Base-by-base conservation (phyloP, 1,139 yeast genomes). In the Magnusiomyces ingens region DNA sequence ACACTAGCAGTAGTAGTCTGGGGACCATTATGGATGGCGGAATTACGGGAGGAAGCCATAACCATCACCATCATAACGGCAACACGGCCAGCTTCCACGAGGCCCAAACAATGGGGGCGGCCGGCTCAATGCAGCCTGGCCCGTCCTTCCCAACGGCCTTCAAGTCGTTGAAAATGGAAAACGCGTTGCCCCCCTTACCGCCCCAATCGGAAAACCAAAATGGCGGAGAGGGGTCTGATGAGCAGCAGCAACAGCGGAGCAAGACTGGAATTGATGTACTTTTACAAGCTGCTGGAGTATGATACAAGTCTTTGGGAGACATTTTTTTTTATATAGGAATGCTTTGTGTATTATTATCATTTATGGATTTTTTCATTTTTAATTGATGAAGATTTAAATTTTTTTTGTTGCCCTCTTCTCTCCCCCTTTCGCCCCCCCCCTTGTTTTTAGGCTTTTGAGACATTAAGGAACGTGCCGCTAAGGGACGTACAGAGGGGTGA, bases 271-370 rank as follows among this genome's bases (percentile, higher is more conserved):
- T 66, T 65, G 69, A 66, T 45, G 67, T 63, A 10, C 54, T 66
- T 45, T 55, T 66, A 41, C 67, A 65, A 53, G 69, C 69, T 12
- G 69, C 69, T 8, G 67, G 67, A 15, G 68, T 64, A 22, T 64
- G 58, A 26, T 5, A 26, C 4, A 26, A 26, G 41, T 12, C 18
- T n/a, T 12, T 22, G 11, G n/a, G 18, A 19, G 18, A 15, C n/a
- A 11, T 42, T 10, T 26, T 22, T 18, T 22, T 22, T 17, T 37
- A 45, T 19, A 48, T n/a, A 1, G 19, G 38, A 45, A 12, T n/a
- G 18, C 32, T 26, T 44, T 22, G 36, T 44, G 32, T 26, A 13
- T 26, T 29, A 18, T 19, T 43, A 15, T 11, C 11, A 2, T 38
- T 15, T 19, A 13, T 37, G 6, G 35, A 12, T 37, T 46, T 47